A percentile compares a stretch with the other conserved stretches of the same genome.
These are phyloP conservation scores for Catenaria anguillulae DNA, from an alignment of 371 early-diverging fungal genomes.

Conservation along the genomic window DNA sequence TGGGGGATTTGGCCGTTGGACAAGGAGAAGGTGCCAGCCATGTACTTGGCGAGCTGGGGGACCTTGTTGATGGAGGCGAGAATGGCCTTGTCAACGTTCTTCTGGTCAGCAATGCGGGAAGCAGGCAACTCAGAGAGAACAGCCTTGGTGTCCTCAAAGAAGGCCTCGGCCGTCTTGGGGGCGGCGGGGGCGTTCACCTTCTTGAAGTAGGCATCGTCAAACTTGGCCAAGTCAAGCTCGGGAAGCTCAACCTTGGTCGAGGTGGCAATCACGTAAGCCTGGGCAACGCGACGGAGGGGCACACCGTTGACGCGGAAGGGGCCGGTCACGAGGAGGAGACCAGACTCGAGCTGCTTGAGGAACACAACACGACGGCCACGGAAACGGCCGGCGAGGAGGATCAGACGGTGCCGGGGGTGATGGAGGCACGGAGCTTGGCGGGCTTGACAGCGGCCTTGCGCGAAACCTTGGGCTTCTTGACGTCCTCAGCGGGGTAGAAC, in stretches of 20 bases:
- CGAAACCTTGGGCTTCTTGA: constrained; percentile 52
- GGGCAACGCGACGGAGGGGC: constrained; percentile 93
- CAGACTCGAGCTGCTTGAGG: constrained; percentile 89
- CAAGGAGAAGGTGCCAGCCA: constrained; percentile 68
- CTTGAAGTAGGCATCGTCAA: constrained; percentile 89
- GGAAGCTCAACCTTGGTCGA: constrained; percentile 89
- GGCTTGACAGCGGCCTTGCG: constrained; percentile 59
- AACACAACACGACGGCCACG: constrained; percentile 96
- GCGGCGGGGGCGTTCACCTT: constrained; percentile 51
- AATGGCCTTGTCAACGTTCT: constrained; percentile 35
- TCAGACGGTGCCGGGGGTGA: constrained; percentile 96
- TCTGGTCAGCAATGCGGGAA: constrained; percentile 53
- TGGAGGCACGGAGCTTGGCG: constrained; percentile 64
- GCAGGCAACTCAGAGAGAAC: constrained; percentile 52
- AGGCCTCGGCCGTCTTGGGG: constrained; percentile 63
- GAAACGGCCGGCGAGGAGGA: constrained; percentile 91
- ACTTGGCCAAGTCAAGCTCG: constrained; percentile 57
- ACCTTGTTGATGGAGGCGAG: constrained; percentile 64
- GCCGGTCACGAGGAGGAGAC: constrained; percentile 91
- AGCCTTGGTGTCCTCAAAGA: constrained; percentile 59
- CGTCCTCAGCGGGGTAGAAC: constrained; percentile 80
- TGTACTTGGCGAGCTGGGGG: constrained; percentile 71
- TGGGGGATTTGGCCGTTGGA: constrained; percentile 92
- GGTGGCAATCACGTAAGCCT: constrained; percentile 95
- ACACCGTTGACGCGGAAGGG: constrained; percentile 97